Evolutionary conservation across 495 filamentous ascomycete genomes (phyloP), one percentile per base, ranked within the genome.

Genomic region (Evansstolkia leycettana): DNA sequence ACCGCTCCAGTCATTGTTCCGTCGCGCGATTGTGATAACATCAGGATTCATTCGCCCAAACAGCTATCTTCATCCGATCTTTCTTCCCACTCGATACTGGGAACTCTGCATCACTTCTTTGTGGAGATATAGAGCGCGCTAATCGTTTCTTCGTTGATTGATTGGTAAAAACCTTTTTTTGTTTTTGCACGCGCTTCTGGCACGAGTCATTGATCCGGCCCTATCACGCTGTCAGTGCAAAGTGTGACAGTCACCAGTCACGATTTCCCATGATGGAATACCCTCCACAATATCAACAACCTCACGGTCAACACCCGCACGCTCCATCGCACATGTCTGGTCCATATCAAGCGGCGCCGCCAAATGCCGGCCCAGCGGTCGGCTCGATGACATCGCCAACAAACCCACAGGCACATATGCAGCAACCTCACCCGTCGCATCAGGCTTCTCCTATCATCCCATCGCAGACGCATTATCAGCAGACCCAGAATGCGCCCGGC

Each of bases 241-340:
- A 43, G 52, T 50, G 55, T 53, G 54, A 58, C 57, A 40, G 28
- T 17, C 33, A 33, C 50, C 41, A 6, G 34, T 42, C 47, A 38
- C 37, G 38, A 37, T 34, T 40, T 38, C n/a, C n/a, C 48, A 68
- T 47, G 46, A 72, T 73, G 69, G 69, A 73, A 49, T 73, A 72
- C 39, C 57, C 64, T 39, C 52, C 64, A 33, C 68, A 72, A 47
- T 68, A 70, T 54, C 69, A 71, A 55, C 65, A 70, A 50, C 53
- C 65, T 43, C 70, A 70, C 52, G 66, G 60, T 47, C 68, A 72
- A 55, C 67, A 71, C 40, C 60, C 68, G 9, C 69, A 73, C 45
- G 58, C 66, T 17, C 42, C 59, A 16, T 59, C 67, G 27, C 69
- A 73, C 42, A 62, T 72, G 38, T 43, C 66, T 38, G 64, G 58